Conservation (phyloP, 371 early-diverging fungal species). For the Mucor irregularis region DNA sequence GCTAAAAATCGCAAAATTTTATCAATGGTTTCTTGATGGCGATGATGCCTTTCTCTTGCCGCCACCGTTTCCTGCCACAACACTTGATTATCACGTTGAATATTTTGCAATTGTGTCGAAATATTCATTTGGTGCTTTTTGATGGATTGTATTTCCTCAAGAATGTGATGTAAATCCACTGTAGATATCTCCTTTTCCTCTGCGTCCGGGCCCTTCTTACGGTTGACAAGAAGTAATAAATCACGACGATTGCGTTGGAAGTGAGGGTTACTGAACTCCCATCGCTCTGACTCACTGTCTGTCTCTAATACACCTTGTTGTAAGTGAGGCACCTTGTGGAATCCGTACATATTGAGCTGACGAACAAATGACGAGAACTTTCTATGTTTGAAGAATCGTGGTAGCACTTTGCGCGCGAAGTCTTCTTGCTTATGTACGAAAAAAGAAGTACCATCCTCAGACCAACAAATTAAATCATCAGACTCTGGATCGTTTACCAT, state of each 20-base stretch:
- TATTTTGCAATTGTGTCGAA: conserved; percentile 77
- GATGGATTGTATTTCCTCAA: conserved; percentile 86
- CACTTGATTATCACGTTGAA: conserved; percentile 85
- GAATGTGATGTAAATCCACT: conserved; percentile 57
- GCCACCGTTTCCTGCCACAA: conserved; percentile 85
- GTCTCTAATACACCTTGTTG: conserved; percentile 74
- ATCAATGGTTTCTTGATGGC: conserved; percentile 92
- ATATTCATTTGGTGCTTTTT: conserved; percentile 89
- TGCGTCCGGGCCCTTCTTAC: conserved; percentile 50
- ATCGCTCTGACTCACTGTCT: conserved; percentile 58
- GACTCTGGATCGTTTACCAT: conserved; percentile 76
- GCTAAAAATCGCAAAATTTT: conserved; percentile 84
- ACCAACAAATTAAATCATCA: conserved; percentile 76
- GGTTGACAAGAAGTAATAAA: conserved; percentile 48
- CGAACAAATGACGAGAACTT: conserved; percentile 94
- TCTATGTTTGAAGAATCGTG: conserved; percentile 90
- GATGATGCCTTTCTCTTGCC: conserved; percentile 74
- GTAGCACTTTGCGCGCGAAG: conserved; percentile 84
- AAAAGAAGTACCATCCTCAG: conserved; percentile 77
- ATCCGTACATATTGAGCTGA: conserved; percentile 94
- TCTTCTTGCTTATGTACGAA: conserved; percentile 69
- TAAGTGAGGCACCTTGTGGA: conserved; percentile 80
- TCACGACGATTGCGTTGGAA: conserved; percentile 62
- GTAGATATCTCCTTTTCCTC: conserved; percentile 46
- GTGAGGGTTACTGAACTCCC: conserved; percentile 61